Evolutionary conservation across 2,329 filamentous ascomycete species (phyloP).

Genomic region (Aspergillus sp.): DNA sequence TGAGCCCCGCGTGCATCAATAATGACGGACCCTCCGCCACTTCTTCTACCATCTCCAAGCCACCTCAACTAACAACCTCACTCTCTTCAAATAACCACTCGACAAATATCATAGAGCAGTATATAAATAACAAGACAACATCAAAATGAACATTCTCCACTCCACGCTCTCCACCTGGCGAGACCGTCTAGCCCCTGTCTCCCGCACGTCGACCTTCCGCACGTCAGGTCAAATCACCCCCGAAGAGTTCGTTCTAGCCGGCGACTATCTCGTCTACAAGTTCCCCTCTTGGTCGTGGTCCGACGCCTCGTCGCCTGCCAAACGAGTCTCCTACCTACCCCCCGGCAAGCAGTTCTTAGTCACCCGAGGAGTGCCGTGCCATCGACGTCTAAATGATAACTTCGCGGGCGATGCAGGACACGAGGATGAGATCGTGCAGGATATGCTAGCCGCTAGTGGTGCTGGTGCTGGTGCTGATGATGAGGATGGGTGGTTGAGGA

Average conservation of each 20-base stretch:
- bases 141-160: constrained; percentile 76
- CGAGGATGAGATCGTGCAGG: constrained; percentile 77
- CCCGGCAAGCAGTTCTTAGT: constrained; percentile 90
- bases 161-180: constrained; percentile 87
- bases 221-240: constrained; percentile 91
- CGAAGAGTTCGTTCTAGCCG: constrained; percentile 90
- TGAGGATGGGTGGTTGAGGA: constrained; percentile 87
- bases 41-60: not conserved
- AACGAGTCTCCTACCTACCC: constrained; percentile 74
- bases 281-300: constrained; percentile 98
- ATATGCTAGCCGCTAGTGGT: constrained; percentile 54
- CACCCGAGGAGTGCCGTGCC: constrained; percentile 88
- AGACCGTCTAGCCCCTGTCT: constrained; percentile 82
- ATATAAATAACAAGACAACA: not conserved
- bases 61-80: not conserved
- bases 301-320: constrained; percentile 71
- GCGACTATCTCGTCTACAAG: constrained; percentile 97
- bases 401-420: constrained; percentile 82
- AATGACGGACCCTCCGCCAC: constrained; percentile 4
- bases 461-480: constrained; percentile 51
- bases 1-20: not conserved
- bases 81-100: not conserved
- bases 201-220: constrained; percentile 86
- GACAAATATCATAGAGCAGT: constrained; percentile 2
- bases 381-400: constrained; percentile 82